Evolutionary conservation across 2,329 filamentous ascomycete genomes (phyloP).

Genomic region (Trichoderma atrobrunneum): DNA sequence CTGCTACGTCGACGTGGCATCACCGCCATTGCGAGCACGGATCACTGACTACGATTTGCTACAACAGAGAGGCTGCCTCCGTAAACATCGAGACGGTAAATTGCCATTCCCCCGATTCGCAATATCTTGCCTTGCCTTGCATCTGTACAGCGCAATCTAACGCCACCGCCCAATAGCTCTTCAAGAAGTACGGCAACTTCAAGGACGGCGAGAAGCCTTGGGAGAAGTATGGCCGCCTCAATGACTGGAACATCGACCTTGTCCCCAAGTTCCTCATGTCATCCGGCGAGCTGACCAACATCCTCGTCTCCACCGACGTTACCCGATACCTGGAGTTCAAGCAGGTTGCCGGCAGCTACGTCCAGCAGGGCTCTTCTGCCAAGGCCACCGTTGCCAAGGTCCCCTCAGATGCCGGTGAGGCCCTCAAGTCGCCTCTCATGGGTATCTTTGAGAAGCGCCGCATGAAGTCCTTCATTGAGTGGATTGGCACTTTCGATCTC

Average conservation of each 20-base stretch:
- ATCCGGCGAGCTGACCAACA: constrained; percentile 96
- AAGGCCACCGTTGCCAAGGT: constrained; percentile 96
- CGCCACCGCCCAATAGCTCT: constrained; percentile 61
- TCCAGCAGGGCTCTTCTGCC: constrained; percentile 78
- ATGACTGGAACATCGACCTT: constrained; percentile 99
- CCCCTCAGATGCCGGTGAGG: constrained; percentile 86
- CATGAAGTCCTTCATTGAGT: constrained; percentile 95
- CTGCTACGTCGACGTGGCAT: neutral
- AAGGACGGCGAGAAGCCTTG: constrained; percentile 79
- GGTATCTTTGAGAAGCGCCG: constrained; percentile 96
- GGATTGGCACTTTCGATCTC: constrained; percentile 82
- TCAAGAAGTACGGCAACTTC: constrained; percentile 93
- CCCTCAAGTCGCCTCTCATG: constrained; percentile 90
- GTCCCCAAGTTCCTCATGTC: constrained; percentile 99
- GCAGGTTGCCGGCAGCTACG: constrained; percentile 93
- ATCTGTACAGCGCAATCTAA: constrained; percentile 17
- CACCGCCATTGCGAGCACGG: neutral
- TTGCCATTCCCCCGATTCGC: constrained; percentile 19
- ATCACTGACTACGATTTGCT: constrained; percentile 29
- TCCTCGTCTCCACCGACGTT: constrained; percentile 92
- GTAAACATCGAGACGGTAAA: constrained; percentile 91
- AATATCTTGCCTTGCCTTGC: neutral
- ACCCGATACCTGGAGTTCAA: constrained; percentile 88
- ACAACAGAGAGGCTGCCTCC: constrained; percentile 76
- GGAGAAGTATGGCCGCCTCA: constrained; percentile 94